Base-by-base conservation (phyloP, 129 eudicot species). In the Artemisia argyi region DNA sequence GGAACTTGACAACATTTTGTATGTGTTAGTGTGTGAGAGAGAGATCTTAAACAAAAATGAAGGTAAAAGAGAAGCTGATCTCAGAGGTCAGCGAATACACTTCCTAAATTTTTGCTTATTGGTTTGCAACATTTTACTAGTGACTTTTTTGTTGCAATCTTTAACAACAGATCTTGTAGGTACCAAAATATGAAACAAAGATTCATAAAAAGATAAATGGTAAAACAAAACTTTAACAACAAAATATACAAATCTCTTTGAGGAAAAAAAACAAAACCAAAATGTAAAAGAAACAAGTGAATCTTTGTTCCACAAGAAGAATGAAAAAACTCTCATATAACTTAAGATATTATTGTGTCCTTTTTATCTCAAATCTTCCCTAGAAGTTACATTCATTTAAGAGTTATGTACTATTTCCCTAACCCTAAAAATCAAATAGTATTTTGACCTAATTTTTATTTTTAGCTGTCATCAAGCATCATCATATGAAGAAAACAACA, bases 1-100 rank as follows among this genome's bases (percentile, higher is more conserved):
- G 85, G 78, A 86, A 75, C 76, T 80, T 74, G 96, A 88, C 91
- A 91, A 75, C 85, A 76, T 73, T 53, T 35, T 80, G 71, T 79
- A 68, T 72, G 44, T 76, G 22, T 53, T 82, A 53, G 72, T 72
- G 85, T 71, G 79, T 52, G 77, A 7, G 64, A 61, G 76, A 54
- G 74, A 30, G 77, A 73, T 46, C 26, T 42, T 48, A 76, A 76
- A 65, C 84, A 87, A 72, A 66, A 81, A 80, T 73, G 83, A 79
- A 76, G 78, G 80, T 66, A 77, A 65, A 69, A 65, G 48, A 47
- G 83, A 80, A 85, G 90, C 73, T 86, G 94, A 89, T 83, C 85
- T 84, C 81, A 88, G 55, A 84, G 72, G 68, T 83, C 79, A 78
- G 81, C 80, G 68, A 66, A 69, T 60, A 71, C 61, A 78, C 65